Conservation (phyloP, 345 rosid genomes). For the Viola odorata region DNA sequence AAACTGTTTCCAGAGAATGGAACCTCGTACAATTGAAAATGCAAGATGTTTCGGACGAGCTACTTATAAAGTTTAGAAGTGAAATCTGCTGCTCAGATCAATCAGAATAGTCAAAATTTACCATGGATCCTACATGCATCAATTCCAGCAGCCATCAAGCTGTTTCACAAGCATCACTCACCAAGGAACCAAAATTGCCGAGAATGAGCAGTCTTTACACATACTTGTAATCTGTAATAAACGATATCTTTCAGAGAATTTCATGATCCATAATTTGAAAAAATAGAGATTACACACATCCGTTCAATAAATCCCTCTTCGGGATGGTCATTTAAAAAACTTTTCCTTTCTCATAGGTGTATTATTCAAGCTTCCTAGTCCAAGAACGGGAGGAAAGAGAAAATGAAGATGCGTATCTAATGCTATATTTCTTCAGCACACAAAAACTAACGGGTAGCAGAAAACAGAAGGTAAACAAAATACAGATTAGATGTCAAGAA, state of each 20-base stretch:
- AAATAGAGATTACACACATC: background rate
- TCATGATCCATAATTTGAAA: background rate
- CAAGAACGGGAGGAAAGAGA: background rate
- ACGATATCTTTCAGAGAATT: background rate
- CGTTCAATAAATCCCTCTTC: background rate
- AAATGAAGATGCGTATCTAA: slow-evolving; percentile 3
- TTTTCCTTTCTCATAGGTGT: background rate
- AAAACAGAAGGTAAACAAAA: background rate
- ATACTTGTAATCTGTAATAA: no score
- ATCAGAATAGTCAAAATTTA: no score
- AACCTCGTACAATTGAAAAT: no score
- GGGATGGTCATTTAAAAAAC: background rate
- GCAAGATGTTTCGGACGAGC: no score
- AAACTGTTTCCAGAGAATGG: no score
- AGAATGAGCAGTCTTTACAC: no score
- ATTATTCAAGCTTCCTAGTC: slow-evolving; percentile 15
- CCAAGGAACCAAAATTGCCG: no score
- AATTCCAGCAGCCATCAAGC: no score
- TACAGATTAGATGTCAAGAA: slow-evolving; percentile 1
- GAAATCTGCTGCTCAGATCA: no score
- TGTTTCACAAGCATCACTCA: no score
- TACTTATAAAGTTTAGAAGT: no score
- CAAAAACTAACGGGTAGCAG: background rate
- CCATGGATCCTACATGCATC: no score
- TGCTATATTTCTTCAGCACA: slow-evolving; percentile 13